phyloP scores from a whole-genome alignment of 352 stramenopile genomes.

The Hyaloperonospora arabidopsidis region DNA sequence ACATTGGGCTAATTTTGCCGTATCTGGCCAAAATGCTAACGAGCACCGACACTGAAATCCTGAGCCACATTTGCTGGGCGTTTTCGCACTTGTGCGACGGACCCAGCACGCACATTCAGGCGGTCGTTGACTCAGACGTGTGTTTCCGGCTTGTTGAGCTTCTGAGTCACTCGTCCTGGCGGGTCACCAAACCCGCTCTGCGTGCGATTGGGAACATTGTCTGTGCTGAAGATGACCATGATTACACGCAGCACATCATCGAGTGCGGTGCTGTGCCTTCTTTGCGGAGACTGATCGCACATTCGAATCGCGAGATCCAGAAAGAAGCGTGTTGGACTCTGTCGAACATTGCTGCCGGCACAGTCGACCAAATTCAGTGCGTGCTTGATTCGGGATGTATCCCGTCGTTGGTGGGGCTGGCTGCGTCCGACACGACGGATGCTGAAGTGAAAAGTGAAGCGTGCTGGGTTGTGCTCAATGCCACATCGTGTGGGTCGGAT shows the following conservation, averaged over 20 bases:
- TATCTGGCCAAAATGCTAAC: slow-evolving; percentile 88
- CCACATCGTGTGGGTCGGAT: slow-evolving; percentile 95
- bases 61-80: slow-evolving; percentile 93
- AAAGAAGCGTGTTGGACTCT: slow-evolving; percentile 96
- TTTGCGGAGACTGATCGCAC: slow-evolving; percentile 89
- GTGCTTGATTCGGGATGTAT: slow-evolving; percentile 95
- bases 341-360: slow-evolving; percentile 97
- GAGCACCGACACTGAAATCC: slow-evolving; percentile 91
- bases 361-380: slow-evolving; percentile 95
- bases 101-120: slow-evolving; percentile 93
- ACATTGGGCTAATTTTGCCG: slow-evolving; percentile 84
- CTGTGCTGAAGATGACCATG: slow-evolving; percentile 92
- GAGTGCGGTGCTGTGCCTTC: slow-evolving; percentile 93
- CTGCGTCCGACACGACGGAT: slow-evolving; percentile 88
- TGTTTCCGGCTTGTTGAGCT: slow-evolving; percentile 91
- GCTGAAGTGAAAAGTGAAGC: slow-evolving; percentile 96
- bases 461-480: slow-evolving; percentile 98
- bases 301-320: slow-evolving; percentile 96
- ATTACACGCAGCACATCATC: slow-evolving; percentile 93
- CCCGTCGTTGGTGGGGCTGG: slow-evolving; percentile 90
- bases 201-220: slow-evolving; percentile 98
- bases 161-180: slow-evolving; percentile 88
- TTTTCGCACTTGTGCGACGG: slow-evolving; percentile 96
- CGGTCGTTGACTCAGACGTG: slow-evolving; percentile 87
- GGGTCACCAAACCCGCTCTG: slow-evolving; percentile 94